phyloP scores from a whole-genome alignment of 345 rosid species.

The Brassica juncea region DNA sequence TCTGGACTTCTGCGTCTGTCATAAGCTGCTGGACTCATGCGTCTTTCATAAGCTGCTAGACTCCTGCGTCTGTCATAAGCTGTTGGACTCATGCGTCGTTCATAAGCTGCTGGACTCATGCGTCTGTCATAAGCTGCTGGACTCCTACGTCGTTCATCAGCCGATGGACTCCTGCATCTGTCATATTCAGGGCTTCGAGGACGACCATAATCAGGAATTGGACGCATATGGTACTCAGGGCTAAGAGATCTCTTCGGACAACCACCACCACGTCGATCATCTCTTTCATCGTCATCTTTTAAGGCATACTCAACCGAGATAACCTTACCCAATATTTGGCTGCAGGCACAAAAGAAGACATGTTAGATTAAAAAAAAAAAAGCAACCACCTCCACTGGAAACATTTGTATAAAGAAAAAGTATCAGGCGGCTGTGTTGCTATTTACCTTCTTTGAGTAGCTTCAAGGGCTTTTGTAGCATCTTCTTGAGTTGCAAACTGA shows the following conservation, averaged over 20 bases:
- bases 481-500: slow-evolving; percentile 82
- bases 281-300: slow-evolving; percentile 71
- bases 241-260: slow-evolving; percentile 78
- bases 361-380: background rate
- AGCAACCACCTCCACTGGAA: background rate
- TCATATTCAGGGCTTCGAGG: slow-evolving; percentile 71
- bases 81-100: background rate
- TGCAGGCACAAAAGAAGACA: slow-evolving; percentile 28
- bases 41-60: background rate
- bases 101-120: slow-evolving; percentile 50
- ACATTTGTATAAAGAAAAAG: background rate
- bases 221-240: slow-evolving; percentile 56
- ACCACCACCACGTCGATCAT: slow-evolving; percentile 44
- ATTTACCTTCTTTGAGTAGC: slow-evolving; percentile 68
- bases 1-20: slow-evolving; percentile 50
- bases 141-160: slow-evolving; percentile 41
- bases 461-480: slow-evolving; percentile 80
- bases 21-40: slow-evolving; percentile 46
- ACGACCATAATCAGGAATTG: slow-evolving; percentile 68
- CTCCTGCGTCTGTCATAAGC: slow-evolving; percentile 37
- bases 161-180: slow-evolving; percentile 55
- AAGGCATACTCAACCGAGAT: slow-evolving; percentile 86
- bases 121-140: slow-evolving; percentile 52
- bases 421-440: background rate
- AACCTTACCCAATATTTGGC: slow-evolving; percentile 78